phyloP scores from a whole-genome alignment of 179 eudicot species.

The Silene vulgaris region DNA sequence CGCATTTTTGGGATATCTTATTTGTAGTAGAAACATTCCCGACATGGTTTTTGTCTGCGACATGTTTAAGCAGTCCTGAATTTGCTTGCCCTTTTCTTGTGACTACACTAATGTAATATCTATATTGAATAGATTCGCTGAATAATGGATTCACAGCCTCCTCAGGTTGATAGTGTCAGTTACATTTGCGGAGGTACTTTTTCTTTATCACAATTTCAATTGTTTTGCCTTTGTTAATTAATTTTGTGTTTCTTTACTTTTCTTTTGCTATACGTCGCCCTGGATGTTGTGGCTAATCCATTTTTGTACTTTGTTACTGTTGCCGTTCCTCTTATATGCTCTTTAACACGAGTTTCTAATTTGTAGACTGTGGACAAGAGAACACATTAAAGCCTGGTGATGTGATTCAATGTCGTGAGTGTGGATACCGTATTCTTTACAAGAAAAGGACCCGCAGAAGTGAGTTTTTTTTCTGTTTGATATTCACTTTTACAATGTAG shows the following conservation, averaged over 20 bases:
- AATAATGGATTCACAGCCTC: constrained; percentile 17
- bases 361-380: constrained; percentile 18
- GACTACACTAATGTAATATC: not conserved
- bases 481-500: not conserved
- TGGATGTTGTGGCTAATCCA: too few species aligned
- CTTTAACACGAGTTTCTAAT: not conserved
- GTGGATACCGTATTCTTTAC: constrained; percentile 84
- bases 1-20: too few species aligned
- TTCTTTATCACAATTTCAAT: not conserved
- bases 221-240: not conserved
- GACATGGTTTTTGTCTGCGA: too few species aligned
- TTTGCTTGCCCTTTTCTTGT: not conserved
- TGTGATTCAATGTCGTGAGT: constrained; percentile 82
- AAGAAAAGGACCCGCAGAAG: constrained; percentile 87
- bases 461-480: constrained; percentile 21
- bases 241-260: not conserved
- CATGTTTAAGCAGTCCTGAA: too few species aligned
- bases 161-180: constrained; percentile 16
- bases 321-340: not conserved
- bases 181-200: constrained; percentile 13
- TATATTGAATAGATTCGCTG: not conserved
- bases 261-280: too few species aligned
- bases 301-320: not conserved
- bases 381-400: constrained; percentile 57
- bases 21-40: too few species aligned